These are phyloP conservation scores for Phytophthora sansomeana DNA, from an alignment of 352 stramenopile species.

Conservation along the genomic window DNA sequence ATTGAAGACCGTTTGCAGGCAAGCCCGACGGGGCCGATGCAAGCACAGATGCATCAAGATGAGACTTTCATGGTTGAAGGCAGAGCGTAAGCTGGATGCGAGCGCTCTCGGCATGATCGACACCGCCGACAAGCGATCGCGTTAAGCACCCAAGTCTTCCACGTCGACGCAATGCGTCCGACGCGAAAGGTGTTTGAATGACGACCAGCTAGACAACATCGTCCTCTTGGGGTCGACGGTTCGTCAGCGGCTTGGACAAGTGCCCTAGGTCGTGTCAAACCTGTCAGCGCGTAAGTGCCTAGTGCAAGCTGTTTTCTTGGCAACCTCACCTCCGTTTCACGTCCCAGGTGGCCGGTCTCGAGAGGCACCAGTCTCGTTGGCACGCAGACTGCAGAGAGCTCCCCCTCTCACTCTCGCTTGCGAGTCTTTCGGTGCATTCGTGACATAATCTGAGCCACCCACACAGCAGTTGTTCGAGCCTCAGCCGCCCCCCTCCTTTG, in stretches of 20 bases:
- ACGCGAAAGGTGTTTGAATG: conserved; percentile 5
- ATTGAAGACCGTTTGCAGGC: conserved; percentile 10
- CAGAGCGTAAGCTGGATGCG: conserved; percentile 6
- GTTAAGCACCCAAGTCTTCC: background rate
- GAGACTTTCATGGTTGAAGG: conserved; percentile 7
- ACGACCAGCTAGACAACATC: background rate
- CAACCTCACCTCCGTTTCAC: conserved; percentile 12
- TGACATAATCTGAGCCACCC: conserved; percentile 47
- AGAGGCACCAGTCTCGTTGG: conserved; percentile 8
- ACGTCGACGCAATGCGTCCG: background rate
- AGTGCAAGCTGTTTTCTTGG: conserved; percentile 27
- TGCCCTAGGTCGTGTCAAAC: conserved; percentile 3
- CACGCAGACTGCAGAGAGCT: conserved; percentile 11
- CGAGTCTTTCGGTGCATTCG: conserved; percentile 41
- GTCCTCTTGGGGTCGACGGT: conserved; percentile 7
- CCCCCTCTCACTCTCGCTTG: conserved; percentile 29
- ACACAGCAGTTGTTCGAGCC: conserved; percentile 33
- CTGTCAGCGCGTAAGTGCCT: conserved; percentile 22
- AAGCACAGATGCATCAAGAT: conserved; percentile 24
- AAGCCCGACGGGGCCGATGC: conserved; percentile 19
- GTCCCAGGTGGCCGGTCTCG: conserved; percentile 12
- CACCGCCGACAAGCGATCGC: conserved; percentile 3
- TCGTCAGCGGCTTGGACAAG: conserved; percentile 14
- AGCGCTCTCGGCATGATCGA: conserved; percentile 4
- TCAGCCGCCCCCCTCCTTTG: conserved; percentile 21